Percentiles rank a stretch among this genome's conserved stretches.
phyloP scores from a whole-genome alignment of 805 yeast species.

The Candida koratica region DNA sequence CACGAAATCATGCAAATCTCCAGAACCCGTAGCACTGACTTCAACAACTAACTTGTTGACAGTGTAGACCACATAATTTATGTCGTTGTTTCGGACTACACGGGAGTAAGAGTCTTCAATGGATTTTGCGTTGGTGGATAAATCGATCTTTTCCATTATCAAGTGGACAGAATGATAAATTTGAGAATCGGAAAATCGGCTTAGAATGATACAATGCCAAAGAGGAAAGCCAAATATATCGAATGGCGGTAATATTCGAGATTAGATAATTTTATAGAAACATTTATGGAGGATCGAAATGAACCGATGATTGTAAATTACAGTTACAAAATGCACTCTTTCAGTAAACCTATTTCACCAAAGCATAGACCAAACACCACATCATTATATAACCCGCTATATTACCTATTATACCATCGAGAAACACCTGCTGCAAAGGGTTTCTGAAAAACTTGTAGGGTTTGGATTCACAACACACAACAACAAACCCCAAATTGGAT shows the following conservation, averaged over 20 bases:
- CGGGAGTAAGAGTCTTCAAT: slow-evolving; percentile 73
- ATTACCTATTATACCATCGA: slow-evolving; percentile 29
- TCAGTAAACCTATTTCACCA: slow-evolving; percentile 31
- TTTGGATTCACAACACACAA: slow-evolving; percentile 30
- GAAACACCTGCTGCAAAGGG: slow-evolving; percentile 32
- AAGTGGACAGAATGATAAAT: no score
- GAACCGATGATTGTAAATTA: no score
- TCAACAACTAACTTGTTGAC: slow-evolving; percentile 55
- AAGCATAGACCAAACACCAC: slow-evolving; percentile 46
- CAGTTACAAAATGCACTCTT: no score
- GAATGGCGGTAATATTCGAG: no score
- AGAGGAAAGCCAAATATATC: no score
- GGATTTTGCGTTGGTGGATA: slow-evolving; percentile 67
- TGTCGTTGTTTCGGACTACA: slow-evolving; percentile 66
- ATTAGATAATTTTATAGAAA: no score
- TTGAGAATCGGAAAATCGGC: no score
- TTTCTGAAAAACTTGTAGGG: slow-evolving; percentile 24
- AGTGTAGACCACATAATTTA: slow-evolving; percentile 76
- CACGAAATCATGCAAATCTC: slow-evolving; percentile 72
- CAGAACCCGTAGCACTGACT: slow-evolving; percentile 52
- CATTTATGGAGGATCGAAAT: no score
- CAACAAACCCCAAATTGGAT: slow-evolving; percentile 26
- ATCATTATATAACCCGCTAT: slow-evolving; percentile 42
- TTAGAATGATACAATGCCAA: no score
- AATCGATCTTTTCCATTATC: slow-evolving; percentile 59